Evolutionary conservation across 345 rosid species (phyloP).

Genomic region (Heritiera littoralis): DNA sequence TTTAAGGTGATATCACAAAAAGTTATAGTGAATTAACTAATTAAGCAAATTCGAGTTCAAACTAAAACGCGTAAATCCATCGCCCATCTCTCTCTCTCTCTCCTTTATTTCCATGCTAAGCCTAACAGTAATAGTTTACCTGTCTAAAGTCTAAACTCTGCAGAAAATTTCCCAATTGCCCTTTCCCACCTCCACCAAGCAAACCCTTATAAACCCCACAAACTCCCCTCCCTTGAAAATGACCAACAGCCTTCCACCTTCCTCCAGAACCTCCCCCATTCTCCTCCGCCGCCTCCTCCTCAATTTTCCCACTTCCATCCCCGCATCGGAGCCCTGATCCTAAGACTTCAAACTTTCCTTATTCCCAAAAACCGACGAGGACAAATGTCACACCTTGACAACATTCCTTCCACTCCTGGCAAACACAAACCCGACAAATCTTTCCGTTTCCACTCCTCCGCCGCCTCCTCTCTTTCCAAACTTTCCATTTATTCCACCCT

Average conservation of each 20-base stretch:
- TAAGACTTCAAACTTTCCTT: background rate
- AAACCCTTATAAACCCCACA: constrained; percentile 8
- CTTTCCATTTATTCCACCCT: constrained; percentile 51
- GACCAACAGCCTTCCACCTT: background rate
- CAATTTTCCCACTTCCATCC: background rate
- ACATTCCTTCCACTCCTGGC: constrained; percentile 62
- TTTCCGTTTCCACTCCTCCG: constrained; percentile 51
- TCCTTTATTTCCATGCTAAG: background rate
- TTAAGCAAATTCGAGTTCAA: too few relatives aligned
- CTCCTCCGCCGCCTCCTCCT: background rate
- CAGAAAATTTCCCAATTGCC: constrained; percentile 19
- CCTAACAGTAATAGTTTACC: too few relatives aligned
- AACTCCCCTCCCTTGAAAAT: background rate
- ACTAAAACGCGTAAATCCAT: background rate
- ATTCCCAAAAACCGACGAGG: background rate
- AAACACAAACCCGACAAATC: constrained; percentile 61
- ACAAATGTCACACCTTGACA: constrained; percentile 60
- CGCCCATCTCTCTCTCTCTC: background rate
- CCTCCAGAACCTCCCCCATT: constrained; percentile 19
- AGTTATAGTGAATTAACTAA: too few relatives aligned
- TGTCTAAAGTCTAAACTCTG: constrained; percentile 18
- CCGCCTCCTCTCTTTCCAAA: constrained; percentile 46
- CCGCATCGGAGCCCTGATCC: constrained; percentile 10
- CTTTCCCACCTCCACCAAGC: constrained; percentile 11
- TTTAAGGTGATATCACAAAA: too few relatives aligned